Percentiles rank a stretch among this genome's conserved stretches.
Evolutionary conservation across 1,284 basidiomycete genomes (phyloP).

Genomic region (Cutaneotrichosporon mucoides): DNA sequence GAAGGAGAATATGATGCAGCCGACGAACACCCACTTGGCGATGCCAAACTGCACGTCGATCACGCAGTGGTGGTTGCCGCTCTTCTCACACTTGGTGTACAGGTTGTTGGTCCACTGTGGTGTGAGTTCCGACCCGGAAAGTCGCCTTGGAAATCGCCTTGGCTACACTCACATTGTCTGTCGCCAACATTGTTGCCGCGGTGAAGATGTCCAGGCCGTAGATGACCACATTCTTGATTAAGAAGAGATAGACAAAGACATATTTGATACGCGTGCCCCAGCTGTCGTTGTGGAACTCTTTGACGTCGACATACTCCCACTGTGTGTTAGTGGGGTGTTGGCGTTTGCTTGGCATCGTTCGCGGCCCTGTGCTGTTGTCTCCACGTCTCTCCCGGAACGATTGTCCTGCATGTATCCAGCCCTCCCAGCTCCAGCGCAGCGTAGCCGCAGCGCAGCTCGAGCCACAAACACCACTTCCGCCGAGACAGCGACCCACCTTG

Average conservation of each 20-base stretch:
- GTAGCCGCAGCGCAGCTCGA: too few species aligned
- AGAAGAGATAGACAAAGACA: conserved; percentile 80
- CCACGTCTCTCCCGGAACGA: too few species aligned
- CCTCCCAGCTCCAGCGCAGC: too few species aligned
- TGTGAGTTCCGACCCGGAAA: neutral
- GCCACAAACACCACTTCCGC: too few species aligned
- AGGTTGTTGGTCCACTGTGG: conserved; percentile 11
- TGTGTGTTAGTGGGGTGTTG: conserved; percentile 39
- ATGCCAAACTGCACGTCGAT: conserved; percentile 82
- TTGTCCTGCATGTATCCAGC: too few species aligned
- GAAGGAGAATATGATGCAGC: conserved; percentile 97
- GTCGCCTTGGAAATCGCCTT: too few species aligned
- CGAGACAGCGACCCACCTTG: conserved; percentile 60
- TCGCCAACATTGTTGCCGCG: conserved; percentile 92
- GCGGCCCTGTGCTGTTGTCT: too few species aligned
- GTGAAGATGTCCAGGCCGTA: conserved; percentile 98
- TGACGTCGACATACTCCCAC: conserved; percentile 92
- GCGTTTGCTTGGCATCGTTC: too few species aligned
- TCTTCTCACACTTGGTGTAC: conserved; percentile 52
- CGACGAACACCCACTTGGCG: conserved; percentile 94
- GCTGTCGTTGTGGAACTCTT: conserved; percentile 84
- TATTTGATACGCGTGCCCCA: conserved; percentile 87
- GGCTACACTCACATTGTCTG: conserved; percentile 53
- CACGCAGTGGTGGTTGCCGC: conserved; percentile 74
- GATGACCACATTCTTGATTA: conserved; percentile 92